Percentiles rank a stretch among this genome's conserved stretches.
Evolutionary conservation across 495 filamentous ascomycete species (phyloP).

Genomic region (Podospora fimiseda): DNA sequence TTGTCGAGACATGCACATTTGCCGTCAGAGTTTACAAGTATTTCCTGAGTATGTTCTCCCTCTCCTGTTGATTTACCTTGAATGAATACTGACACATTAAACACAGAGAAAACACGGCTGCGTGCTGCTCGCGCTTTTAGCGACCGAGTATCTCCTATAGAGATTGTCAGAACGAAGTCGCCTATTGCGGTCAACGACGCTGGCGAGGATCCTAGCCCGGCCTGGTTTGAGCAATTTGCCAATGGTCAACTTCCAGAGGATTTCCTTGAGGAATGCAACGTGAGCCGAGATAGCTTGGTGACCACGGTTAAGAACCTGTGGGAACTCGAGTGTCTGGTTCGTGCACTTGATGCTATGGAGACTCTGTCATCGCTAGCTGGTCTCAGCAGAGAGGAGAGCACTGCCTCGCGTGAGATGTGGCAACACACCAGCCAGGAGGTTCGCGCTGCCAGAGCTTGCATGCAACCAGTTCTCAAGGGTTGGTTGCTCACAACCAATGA

Average conservation of each 20-base stretch:
- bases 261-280: conserved; percentile 29
- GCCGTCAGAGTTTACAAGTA: conserved; percentile 65
- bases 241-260: conserved; percentile 26
- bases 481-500: conserved; percentile 36
- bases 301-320: conserved; percentile 56
- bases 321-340: conserved; percentile 66
- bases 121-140: conserved; percentile 60
- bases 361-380: conserved; percentile 40
- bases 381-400: conserved; percentile 34
- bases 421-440: conserved; percentile 31
- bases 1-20: conserved; percentile 61
- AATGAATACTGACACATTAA: conserved; percentile 23
- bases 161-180: conserved; percentile 35
- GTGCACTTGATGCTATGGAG: conserved; percentile 60
- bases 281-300: conserved; percentile 36
- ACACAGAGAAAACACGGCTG: conserved; percentile 46
- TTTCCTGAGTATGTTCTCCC: conserved; percentile 56
- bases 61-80: conserved; percentile 2
- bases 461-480: conserved; percentile 38
- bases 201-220: conserved; percentile 26
- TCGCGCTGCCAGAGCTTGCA: conserved; percentile 36
- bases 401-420: conserved; percentile 39
- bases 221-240: conserved; percentile 38
- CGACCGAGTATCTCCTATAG: conserved; percentile 39
- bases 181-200: conserved; percentile 14